Evolutionary conservation across 2,329 filamentous ascomycete genomes (phyloP).

Genomic region (Exserohilum rostratum): DNA sequence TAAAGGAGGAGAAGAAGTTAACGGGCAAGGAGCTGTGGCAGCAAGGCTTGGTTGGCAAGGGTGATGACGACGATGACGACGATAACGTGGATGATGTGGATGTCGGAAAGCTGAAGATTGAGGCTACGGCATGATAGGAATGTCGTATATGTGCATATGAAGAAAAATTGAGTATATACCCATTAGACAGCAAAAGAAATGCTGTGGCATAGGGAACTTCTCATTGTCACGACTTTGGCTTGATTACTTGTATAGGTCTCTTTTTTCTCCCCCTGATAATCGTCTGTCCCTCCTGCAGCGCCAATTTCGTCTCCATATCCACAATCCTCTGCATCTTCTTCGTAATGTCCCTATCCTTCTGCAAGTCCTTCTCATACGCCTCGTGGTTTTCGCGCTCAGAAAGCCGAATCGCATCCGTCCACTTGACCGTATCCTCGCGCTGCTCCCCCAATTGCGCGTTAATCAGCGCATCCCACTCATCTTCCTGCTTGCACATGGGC

Average conservation of each 20-base stretch:
- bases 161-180: conserved; percentile 24
- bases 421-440: conserved; percentile 28
- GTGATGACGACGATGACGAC: conserved; percentile 70
- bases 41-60: conserved; percentile 63
- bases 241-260: conserved; percentile 30
- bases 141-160: neutral
- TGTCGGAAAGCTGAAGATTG: conserved; percentile 49
- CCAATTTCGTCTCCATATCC: conserved; percentile 55
- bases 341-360: conserved; percentile 42
- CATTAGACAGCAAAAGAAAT: neutral
- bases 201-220: neutral
- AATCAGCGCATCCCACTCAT: conserved; percentile 56
- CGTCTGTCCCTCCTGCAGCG: conserved; percentile 47
- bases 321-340: conserved; percentile 56
- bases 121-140: conserved; percentile 49
- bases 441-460: conserved; percentile 11
- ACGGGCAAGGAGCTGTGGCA: conserved; percentile 62
- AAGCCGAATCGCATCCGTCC: conserved; percentile 37
- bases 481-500: conserved; percentile 52
- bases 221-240: conserved; percentile 11
- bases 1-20: conserved; percentile 80
- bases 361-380: conserved; percentile 24
- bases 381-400: conserved; percentile 22
- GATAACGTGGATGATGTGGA: conserved; percentile 62
- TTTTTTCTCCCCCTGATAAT: conserved; percentile 35